Evolutionary conservation across 352 stramenopile genomes (phyloP).

Genomic region (Phytophthora nicotianae): DNA sequence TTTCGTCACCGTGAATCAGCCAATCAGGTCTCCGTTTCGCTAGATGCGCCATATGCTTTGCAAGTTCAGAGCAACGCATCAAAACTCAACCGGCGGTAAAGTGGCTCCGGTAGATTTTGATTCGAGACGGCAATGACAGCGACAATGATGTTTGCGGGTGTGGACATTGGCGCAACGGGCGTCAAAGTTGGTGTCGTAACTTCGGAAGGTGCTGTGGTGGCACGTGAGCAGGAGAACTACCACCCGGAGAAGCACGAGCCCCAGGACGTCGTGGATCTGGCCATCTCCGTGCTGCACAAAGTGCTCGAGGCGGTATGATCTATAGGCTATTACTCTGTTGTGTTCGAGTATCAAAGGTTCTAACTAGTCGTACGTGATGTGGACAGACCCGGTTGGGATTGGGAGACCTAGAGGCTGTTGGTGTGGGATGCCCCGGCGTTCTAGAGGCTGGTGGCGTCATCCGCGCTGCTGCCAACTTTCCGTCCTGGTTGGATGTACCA

Average conservation of each 20-base stretch:
- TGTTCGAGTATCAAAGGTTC: not conserved
- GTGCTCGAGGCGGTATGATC: slow-evolving; percentile 49
- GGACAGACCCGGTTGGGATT: slow-evolving; percentile 37
- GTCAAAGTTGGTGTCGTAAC: slow-evolving; percentile 78
- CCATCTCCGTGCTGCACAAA: slow-evolving; percentile 43
- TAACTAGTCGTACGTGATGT: slow-evolving; percentile 10
- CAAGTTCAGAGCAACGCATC: slow-evolving; percentile 3
- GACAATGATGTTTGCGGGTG: slow-evolving; percentile 49
- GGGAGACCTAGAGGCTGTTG: slow-evolving; percentile 49
- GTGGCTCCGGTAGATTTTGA: not conserved
- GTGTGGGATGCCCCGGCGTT: slow-evolving; percentile 71
- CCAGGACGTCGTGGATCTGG: slow-evolving; percentile 58
- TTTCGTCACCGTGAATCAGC: too few relatives aligned
- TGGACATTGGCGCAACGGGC: slow-evolving; percentile 78
- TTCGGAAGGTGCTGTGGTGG: slow-evolving; percentile 49
- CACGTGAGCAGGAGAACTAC: slow-evolving; percentile 53
- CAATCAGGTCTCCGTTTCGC: slow-evolving; percentile 14
- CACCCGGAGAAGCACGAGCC: slow-evolving; percentile 44
- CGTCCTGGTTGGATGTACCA: slow-evolving; percentile 64
- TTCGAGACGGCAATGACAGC: slow-evolving; percentile 18
- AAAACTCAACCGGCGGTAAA: slow-evolving; percentile 14
- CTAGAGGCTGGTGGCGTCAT: slow-evolving; percentile 57
- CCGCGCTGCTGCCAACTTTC: slow-evolving; percentile 73
- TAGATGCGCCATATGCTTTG: not conserved
- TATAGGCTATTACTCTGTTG: not conserved